Percentiles rank a stretch among this genome's conserved stretches.
Conservation (phyloP, 202 grass and related monocot genomes). For the Carex arenaria region DNA sequence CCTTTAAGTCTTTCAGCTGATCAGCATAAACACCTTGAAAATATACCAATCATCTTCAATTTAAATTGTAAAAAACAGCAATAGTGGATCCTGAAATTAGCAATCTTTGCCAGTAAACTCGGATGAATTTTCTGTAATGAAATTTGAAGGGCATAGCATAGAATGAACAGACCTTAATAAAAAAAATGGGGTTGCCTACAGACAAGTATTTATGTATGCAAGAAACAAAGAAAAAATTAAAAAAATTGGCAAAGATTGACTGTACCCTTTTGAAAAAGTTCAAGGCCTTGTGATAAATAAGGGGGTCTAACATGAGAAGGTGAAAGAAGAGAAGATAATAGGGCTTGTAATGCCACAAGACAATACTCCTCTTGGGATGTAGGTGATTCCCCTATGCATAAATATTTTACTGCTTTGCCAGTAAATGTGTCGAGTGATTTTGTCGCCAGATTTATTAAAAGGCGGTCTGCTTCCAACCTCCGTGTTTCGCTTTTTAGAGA, state of each 20-base stretch:
- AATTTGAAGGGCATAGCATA: not conserved
- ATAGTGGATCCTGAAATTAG: not conserved
- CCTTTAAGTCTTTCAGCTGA: not conserved
- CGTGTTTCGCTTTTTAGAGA: slow-evolving; percentile 45
- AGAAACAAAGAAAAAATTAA: not conserved
- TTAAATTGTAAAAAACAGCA: not conserved
- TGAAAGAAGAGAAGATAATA: slow-evolving; percentile 81
- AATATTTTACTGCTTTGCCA: slow-evolving; percentile 28
- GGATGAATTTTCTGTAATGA: not conserved
- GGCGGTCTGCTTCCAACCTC: slow-evolving; percentile 55
- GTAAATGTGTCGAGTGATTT: slow-evolving; percentile 37
- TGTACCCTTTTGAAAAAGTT: slow-evolving; percentile 77
- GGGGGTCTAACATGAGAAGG: slow-evolving; percentile 46
- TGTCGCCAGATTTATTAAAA: slow-evolving; percentile 72
- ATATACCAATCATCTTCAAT: not conserved
- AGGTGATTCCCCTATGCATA: slow-evolving; percentile 27
- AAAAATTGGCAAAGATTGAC: not conserved
- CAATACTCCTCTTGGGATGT: slow-evolving; percentile 37
- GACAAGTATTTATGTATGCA: not conserved
- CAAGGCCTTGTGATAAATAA: slow-evolving; percentile 69
- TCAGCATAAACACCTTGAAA: not conserved
- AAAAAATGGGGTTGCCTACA: too few species aligned
- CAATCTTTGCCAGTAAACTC: not conserved
- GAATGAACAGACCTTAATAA: not conserved
- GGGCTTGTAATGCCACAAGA: slow-evolving; percentile 59